Conservation (phyloP, 2,329 filamentous ascomycete genomes). For the Cladobotryum protrusum region DNA sequence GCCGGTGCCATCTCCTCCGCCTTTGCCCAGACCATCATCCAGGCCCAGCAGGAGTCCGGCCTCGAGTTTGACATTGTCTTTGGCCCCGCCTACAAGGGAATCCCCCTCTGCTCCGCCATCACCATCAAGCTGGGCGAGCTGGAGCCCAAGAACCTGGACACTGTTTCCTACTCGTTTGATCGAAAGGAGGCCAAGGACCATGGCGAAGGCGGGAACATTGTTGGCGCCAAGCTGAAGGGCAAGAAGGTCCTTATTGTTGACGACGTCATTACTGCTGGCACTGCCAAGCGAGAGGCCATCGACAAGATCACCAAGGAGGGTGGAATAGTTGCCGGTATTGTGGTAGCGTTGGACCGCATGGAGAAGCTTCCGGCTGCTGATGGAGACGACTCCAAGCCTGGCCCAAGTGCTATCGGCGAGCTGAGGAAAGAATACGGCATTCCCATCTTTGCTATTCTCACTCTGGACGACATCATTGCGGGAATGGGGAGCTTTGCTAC, state of each 20-base stretch:
- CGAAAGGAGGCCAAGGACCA: conserved; percentile 95
- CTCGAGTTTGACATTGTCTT: conserved; percentile 79
- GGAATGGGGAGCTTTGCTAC: conserved; percentile 58
- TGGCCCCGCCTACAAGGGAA: conserved; percentile 94
- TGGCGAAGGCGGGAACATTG: conserved; percentile 89
- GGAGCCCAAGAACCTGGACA: conserved; percentile 58
- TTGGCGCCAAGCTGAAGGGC: conserved; percentile 77
- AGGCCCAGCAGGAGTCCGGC: conserved; percentile 35
- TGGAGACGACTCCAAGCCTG: conserved; percentile 60
- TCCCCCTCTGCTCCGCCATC: conserved; percentile 77
- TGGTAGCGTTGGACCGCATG: conserved; percentile 82
- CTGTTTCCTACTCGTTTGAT: conserved; percentile 82
- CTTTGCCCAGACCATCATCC: conserved; percentile 63
- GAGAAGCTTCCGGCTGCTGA: conserved; percentile 67
- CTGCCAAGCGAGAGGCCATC: conserved; percentile 87
- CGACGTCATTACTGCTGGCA: conserved; percentile 94
- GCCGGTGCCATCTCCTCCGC: conserved; percentile 72
- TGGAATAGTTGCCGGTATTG: conserved; percentile 76
- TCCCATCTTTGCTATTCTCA: conserved; percentile 77
- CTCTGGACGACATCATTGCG: conserved; percentile 74
- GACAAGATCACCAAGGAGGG: conserved; percentile 82
- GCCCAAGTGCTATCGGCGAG: conserved; percentile 78
- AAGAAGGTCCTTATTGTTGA: conserved; percentile 87
- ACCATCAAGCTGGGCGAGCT: conserved; percentile 68
- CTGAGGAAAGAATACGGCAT: conserved; percentile 77